Evolutionary conservation across 2,329 filamentous ascomycete species (phyloP).

Genomic region (Dryadomyces quercivorus): DNA sequence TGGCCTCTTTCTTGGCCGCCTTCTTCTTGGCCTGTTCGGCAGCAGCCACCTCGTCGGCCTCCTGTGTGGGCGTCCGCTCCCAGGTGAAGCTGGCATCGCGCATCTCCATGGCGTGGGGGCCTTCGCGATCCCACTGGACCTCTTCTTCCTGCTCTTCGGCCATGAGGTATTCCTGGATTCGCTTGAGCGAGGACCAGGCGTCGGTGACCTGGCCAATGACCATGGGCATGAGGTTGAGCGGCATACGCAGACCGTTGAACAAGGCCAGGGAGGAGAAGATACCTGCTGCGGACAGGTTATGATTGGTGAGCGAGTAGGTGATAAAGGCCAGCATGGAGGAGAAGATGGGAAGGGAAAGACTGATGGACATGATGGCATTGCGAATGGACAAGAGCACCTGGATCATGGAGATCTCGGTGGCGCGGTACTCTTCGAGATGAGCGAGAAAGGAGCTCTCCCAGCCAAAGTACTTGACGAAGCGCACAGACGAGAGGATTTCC

Average conservation of each 20-base stretch:
- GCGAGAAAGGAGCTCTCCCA: constrained; percentile 85
- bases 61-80: constrained; percentile 55
- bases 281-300: constrained; percentile 58
- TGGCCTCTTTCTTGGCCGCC: not conserved
- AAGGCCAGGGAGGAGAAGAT: constrained; percentile 89
- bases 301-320: constrained; percentile 56
- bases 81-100: constrained; percentile 71
- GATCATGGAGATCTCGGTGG: constrained; percentile 69
- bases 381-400: constrained; percentile 72
- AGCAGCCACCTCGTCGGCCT: constrained; percentile 36
- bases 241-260: constrained; percentile 85
- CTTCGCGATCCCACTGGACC: constrained; percentile 40
- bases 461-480: constrained; percentile 94
- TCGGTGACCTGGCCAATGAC: constrained; percentile 85
- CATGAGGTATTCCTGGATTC: constrained; percentile 78
- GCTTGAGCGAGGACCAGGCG: constrained; percentile 70
- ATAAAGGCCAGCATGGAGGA: constrained; percentile 94
- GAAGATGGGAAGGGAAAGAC: constrained; percentile 81
- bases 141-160: constrained; percentile 76
- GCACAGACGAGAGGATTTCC: constrained; percentile 80
- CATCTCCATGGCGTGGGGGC: constrained; percentile 60
- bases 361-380: constrained; percentile 73
- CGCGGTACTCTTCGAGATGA: constrained; percentile 61
- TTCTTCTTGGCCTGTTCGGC: constrained; percentile 15
- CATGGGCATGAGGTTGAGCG: constrained; percentile 77